Evolutionary conservation across 192 early-diverging fungal species (phyloP).

Genomic region (Coemansia sp.): DNA sequence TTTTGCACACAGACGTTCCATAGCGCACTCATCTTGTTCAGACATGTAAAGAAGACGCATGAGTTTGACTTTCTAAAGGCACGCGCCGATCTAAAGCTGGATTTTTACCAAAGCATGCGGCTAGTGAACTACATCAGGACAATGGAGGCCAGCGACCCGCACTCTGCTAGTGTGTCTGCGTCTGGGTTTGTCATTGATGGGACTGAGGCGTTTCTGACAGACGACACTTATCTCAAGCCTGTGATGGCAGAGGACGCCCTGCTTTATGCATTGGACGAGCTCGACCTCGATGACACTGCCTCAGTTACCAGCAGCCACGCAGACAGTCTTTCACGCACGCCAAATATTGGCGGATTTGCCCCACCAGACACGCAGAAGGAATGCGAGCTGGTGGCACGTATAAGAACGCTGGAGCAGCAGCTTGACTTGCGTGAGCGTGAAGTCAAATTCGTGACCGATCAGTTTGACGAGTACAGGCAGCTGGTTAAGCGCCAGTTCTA

Average conservation of each 20-base stretch:
- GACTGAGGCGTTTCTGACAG: conserved; percentile 59
- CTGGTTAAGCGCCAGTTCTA: conserved; percentile 73
- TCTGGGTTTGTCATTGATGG: conserved; percentile 51
- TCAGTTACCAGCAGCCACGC: conserved; percentile 19
- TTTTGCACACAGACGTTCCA: conserved; percentile 63
- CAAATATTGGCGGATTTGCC: conserved; percentile 7
- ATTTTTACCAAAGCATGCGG: conserved; percentile 81
- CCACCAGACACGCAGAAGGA: conserved; percentile 55
- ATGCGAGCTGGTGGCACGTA: conserved; percentile 55
- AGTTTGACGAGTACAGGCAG: conserved; percentile 69
- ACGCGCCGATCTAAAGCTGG: conserved; percentile 55
- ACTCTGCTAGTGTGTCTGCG: conserved; percentile 7
- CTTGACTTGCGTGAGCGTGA: conserved; percentile 57
- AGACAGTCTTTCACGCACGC: conserved; percentile 11
- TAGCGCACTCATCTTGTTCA: conserved; percentile 58
- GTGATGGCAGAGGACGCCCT: conserved; percentile 68
- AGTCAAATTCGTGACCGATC: conserved; percentile 51
- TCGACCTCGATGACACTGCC: conserved; percentile 59
- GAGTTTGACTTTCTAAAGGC: conserved; percentile 68
- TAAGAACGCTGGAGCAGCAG: conserved; percentile 59
- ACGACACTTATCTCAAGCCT: conserved; percentile 68
- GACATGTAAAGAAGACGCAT: conserved; percentile 60
- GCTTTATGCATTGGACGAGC: conserved; percentile 72
- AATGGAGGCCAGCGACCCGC: conserved; percentile 28
- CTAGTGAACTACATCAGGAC: conserved; percentile 55